Evolutionary conservation across 106 monocot species (phyloP).

Genomic region (Phalaenopsis equestris): DNA sequence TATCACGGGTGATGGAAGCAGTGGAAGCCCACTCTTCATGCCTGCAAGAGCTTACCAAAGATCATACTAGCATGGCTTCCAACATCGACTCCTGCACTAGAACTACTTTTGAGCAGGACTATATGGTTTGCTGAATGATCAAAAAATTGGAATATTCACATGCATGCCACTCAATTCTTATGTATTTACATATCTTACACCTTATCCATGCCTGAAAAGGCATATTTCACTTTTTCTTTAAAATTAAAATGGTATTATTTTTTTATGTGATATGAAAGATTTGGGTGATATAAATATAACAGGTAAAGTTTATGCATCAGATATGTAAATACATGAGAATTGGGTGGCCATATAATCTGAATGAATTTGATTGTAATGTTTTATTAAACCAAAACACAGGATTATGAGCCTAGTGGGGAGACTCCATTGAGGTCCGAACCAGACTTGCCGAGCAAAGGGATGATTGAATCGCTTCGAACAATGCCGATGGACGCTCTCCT

Average conservation of each 20-base stretch:
- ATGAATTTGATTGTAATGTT: background rate
- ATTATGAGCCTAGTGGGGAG: conserved; percentile 63
- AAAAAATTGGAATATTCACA: background rate
- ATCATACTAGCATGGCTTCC: conserved; percentile 28
- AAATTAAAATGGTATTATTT: too few relatives aligned
- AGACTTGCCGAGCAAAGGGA: conserved; percentile 57
- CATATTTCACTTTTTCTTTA: too few relatives aligned
- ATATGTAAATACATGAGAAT: too few relatives aligned
- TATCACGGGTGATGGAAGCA: conserved; percentile 26
- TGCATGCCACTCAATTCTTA: too few relatives aligned
- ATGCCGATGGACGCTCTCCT: conserved; percentile 68
- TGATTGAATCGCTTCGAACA: conserved; percentile 69
- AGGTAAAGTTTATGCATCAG: too few relatives aligned
- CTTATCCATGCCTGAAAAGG: too few relatives aligned
- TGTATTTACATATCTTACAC: too few relatives aligned
- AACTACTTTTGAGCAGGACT: conserved; percentile 32
- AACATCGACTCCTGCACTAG: conserved; percentile 40
- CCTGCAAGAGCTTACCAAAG: conserved; percentile 31
- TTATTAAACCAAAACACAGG: conserved; percentile 21
- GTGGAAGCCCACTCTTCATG: conserved; percentile 29
- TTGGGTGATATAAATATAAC: too few relatives aligned
- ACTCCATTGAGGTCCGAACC: conserved; percentile 69
- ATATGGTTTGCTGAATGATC: conserved; percentile 29
- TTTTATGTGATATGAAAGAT: too few relatives aligned
- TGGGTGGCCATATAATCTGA: background rate